A percentile compares a stretch with the other conserved stretches of the same genome.
These are phyloP conservation scores for Dictyophora rubrovolvata DNA, from an alignment of 768 basidiomycete species.

Conservation along the genomic window DNA sequence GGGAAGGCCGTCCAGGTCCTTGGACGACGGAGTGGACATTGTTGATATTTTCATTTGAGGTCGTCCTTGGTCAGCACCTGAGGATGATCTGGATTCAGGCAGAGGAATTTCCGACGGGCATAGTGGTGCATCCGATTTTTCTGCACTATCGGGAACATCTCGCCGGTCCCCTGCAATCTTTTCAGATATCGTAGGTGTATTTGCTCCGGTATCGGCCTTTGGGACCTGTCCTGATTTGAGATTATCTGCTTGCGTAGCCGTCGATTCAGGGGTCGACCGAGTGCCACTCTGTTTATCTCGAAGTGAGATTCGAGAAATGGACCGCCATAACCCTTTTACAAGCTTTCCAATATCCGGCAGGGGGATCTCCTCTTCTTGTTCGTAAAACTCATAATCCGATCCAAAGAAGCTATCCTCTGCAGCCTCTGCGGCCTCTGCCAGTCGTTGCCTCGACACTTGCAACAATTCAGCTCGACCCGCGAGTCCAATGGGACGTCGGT, in stretches of 20 bases:
- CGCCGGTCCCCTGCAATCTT: background rate
- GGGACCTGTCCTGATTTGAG: no score
- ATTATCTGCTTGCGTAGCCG: background rate
- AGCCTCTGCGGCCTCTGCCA: background rate
- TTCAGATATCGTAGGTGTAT: background rate
- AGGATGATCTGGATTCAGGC: background rate
- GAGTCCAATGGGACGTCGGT: slow-evolving; percentile 23
- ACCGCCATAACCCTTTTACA: slow-evolving; percentile 4
- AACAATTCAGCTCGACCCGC: slow-evolving; percentile 20
- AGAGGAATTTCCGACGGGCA: background rate
- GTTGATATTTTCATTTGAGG: background rate
- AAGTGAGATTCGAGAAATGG: background rate
- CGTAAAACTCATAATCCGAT: background rate
- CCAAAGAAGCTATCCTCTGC: background rate
- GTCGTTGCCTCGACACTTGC: background rate
- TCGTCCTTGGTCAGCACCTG: background rate
- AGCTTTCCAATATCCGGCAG: slow-evolving; percentile 8
- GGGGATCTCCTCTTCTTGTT: background rate
- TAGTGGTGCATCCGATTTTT: background rate
- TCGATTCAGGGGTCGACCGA: background rate
- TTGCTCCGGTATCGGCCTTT: background rate
- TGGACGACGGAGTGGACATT: background rate
- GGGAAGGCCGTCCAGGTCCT: background rate
- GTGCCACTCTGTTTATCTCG: background rate
- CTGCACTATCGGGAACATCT: background rate